A percentile compares a stretch with the other conserved stretches of the same genome.
phyloP scores from a whole-genome alignment of 495 filamentous ascomycete genomes.

The Clavariopsis aquatica region DNA sequence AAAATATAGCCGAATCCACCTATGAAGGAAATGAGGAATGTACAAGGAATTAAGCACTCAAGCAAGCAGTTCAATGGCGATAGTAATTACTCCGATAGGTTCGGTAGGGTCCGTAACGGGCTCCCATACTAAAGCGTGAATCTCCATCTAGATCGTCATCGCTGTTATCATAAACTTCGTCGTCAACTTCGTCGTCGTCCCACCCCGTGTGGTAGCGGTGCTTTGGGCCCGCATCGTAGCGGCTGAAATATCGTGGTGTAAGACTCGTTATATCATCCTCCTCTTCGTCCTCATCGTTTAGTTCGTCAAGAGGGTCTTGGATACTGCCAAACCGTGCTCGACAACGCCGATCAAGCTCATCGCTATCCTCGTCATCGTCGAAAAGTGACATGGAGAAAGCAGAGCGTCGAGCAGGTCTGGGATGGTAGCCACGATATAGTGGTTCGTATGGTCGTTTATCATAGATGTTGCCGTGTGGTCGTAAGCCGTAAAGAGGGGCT shows the following conservation, averaged over 20 bases:
- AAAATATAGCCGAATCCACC: no score
- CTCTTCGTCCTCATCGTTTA: not conserved
- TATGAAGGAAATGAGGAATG: no score
- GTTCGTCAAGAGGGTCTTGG: not conserved
- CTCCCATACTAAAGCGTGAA: not conserved
- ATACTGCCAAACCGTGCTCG: not conserved
- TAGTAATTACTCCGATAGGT: not conserved
- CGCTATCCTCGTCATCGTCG: not conserved
- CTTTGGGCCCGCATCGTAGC: not conserved
- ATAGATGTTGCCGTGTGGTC: not conserved
- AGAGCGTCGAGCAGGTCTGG: not conserved
- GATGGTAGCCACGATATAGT: not conserved
- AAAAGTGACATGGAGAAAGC: not conserved
- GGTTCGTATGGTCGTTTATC: not conserved
- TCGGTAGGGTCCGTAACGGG: not conserved
- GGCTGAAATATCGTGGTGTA: not conserved
- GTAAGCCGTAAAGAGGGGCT: not conserved
- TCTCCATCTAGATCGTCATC: not conserved
- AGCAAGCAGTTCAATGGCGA: not conserved
- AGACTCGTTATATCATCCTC: not conserved
- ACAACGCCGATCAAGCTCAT: not conserved
- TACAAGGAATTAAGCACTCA: no score
- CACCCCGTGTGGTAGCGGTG: not conserved
- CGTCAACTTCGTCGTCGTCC: not conserved
- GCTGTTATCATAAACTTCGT: not conserved